Base-by-base conservation (phyloP, 1,139 yeast genomes). In the Hanseniaspora sp. region DNA sequence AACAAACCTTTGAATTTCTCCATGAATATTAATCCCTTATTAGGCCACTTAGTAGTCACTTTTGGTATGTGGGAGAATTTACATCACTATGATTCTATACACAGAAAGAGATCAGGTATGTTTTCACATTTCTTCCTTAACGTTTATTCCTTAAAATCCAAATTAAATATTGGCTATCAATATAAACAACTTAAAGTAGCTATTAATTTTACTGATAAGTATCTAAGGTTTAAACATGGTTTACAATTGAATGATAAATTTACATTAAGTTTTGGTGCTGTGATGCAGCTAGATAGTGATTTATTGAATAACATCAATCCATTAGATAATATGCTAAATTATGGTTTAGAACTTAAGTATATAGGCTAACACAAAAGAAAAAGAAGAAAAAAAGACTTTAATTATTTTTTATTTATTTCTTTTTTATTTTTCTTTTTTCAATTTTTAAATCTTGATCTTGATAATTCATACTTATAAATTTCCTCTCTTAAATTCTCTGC, bases 1-100 rank as follows among this genome's bases (percentile, higher is more conserved):
- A 95, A 94, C 1, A 84, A 86, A 58, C 98, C 99, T 0, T 68
- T 90, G 58, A 86, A 95, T 0, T 78, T 92, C 78, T 86, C 97
- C 0, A 64, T 92, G 38, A 83, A 95, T 1, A 76, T 86, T 56
- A 92, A 92, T 66, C 99, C 99, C 1, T 73, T 92, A 12, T 74
- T 92, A 66, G 99, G 98, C 3, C 95, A 90, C 60, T 69, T 94
- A 6, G 83, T 95, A 1, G 83, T 95, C 1, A 84, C 95, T 0
- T 92, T 92, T 65, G 80, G 96, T 0, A 87, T 92, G 37, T 81
- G 53, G 83, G 62, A 86, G 96, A 0, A 83, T 95, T 12, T 42
- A 8, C 48, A 49, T 31, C 33, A 38, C 31, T 54, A 54, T 23
- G 53, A 54, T 18, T 42, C 53, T 29, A 49, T 51, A n/a, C 35